phyloP scores from a whole-genome alignment of 257 asterid genomes.

The Asclepias syriaca region DNA sequence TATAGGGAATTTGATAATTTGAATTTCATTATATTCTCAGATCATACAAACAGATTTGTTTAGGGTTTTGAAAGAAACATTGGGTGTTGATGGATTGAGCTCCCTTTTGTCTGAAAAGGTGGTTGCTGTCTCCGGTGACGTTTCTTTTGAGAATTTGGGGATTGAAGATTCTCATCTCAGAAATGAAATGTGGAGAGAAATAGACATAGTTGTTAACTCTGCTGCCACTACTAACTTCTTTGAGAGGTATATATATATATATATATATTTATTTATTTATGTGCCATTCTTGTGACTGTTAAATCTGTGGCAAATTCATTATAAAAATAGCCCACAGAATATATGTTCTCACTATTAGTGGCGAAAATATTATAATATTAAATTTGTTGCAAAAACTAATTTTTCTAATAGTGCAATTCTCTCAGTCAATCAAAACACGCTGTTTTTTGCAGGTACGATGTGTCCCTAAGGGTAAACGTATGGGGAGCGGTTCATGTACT shows the following conservation, averaged over 20 bases:
- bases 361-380: too few species aligned
- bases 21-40: slow-evolving; percentile 8
- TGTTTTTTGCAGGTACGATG: slow-evolving; percentile 37
- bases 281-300: too few species aligned
- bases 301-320: too few species aligned
- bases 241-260: slow-evolving; percentile 21
- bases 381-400: too few species aligned
- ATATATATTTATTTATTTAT: too few species aligned
- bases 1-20: not conserved
- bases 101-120: slow-evolving; percentile 23
- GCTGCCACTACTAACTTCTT: slow-evolving; percentile 58
- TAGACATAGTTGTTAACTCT: slow-evolving; percentile 47
- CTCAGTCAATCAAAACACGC: too few species aligned
- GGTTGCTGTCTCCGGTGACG: slow-evolving; percentile 25
- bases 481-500: slow-evolving; percentile 37
- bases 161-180: slow-evolving; percentile 20
- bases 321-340: too few species aligned
- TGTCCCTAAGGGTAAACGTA: slow-evolving; percentile 39
- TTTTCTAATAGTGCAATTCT: too few species aligned
- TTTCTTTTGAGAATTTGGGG: slow-evolving; percentile 27
- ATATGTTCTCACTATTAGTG: too few species aligned
- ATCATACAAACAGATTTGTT: slow-evolving; percentile 32
- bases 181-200: slow-evolving; percentile 31
- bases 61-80: slow-evolving; percentile 30
- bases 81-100: not conserved